These are phyloP conservation scores for Plasmodium berghei DNA, from an alignment of 169 alveolate species.

Conservation along the genomic window DNA sequence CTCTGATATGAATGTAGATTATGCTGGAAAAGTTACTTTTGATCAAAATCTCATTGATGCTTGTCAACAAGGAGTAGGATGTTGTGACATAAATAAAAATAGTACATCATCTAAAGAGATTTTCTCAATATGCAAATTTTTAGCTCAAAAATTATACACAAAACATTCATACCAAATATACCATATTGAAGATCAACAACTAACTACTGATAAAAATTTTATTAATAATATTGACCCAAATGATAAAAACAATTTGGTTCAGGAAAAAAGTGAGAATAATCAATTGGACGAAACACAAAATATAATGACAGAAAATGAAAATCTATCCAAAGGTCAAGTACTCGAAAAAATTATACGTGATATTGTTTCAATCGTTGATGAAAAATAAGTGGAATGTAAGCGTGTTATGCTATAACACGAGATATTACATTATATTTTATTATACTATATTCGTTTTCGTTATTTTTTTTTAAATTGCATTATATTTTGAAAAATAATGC, in stretches of 20 bases:
- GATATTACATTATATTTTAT: background rate
- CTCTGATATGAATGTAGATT: slow-evolving; percentile 82
- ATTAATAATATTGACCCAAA: no score
- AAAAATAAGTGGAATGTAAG: background rate
- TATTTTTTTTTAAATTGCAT: no score
- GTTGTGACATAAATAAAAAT: slow-evolving; percentile 61
- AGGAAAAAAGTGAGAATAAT: background rate
- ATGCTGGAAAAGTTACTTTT: slow-evolving; percentile 83
- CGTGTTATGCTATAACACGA: background rate
- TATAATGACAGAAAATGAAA: background rate
- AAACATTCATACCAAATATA: background rate
- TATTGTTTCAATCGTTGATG: slow-evolving; percentile 19
- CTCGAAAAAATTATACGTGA: slow-evolving; percentile 21
- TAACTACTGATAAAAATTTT: background rate
- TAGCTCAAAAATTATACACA: slow-evolving; percentile 13
- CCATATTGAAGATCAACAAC: background rate
- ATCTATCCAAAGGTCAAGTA: slow-evolving; percentile 12
- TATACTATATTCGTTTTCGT: no score
- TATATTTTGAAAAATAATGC: no score
- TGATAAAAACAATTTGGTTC: background rate
- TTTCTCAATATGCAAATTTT: slow-evolving; percentile 36
- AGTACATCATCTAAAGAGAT: slow-evolving; percentile 78
- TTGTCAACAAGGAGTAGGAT: slow-evolving; percentile 80
- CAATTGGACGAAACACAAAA: background rate
- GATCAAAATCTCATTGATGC: slow-evolving; percentile 81